Percentiles rank a stretch among this genome's conserved stretches.
Conservation (phyloP, 2,329 filamentous ascomycete genomes). For the Rugonectria rugulosa region DNA sequence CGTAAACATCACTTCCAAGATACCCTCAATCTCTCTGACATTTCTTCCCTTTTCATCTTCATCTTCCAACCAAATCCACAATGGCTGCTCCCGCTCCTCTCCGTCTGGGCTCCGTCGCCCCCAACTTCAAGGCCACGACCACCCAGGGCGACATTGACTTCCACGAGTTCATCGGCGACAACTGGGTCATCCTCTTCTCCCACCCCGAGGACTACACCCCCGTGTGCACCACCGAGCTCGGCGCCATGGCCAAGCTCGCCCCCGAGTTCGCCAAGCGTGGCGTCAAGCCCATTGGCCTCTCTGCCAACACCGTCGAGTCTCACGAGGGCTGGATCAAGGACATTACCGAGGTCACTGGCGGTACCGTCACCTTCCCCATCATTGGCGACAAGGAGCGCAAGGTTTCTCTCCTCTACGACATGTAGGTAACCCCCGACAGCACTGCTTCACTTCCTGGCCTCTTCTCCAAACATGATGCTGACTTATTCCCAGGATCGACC, state of each 20-base stretch:
- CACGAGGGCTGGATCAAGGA: conserved; percentile 93
- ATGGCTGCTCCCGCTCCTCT: conserved; percentile 52
- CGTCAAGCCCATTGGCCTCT: conserved; percentile 91
- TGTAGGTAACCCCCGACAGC: conserved; percentile 56
- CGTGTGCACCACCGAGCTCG: conserved; percentile 95
- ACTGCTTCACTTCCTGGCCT: not conserved
- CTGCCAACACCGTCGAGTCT: conserved; percentile 83
- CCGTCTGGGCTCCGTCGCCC: conserved; percentile 72
- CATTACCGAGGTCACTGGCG: conserved; percentile 79
- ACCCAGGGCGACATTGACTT: conserved; percentile 82
- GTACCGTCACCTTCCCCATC: conserved; percentile 77
- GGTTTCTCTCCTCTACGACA: conserved; percentile 79
- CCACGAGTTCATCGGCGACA: conserved; percentile 80
- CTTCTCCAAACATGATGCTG: not conserved
- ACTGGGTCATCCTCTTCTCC: conserved; percentile 84
- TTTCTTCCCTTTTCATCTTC: not conserved
- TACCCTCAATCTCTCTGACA: not conserved
- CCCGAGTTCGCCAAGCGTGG: conserved; percentile 86
- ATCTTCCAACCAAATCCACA: conserved; percentile 20
- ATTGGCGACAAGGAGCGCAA: conserved; percentile 82
- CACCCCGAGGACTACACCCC: conserved; percentile 93
- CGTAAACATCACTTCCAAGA: conserved; percentile 1
- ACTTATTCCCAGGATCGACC: conserved; percentile 67
- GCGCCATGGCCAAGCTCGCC: conserved; percentile 89
- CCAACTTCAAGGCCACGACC: conserved; percentile 85